Conservation (phyloP, 768 basidiomycete species). For the Pleurotus ostreatus region DNA sequence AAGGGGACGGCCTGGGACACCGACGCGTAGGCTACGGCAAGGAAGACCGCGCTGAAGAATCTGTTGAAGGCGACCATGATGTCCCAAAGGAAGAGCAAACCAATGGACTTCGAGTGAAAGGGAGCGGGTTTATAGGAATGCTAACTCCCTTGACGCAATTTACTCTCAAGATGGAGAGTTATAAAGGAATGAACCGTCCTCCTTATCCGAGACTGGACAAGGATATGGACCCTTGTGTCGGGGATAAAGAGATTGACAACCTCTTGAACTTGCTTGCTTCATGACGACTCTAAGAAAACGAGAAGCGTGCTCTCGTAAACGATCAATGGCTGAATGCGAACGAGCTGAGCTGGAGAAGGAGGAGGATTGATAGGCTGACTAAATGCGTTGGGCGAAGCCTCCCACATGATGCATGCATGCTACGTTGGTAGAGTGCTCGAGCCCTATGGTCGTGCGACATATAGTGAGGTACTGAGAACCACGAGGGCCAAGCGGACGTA, state of each 20-base stretch:
- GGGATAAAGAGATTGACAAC: neutral
- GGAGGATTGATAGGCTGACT: too few relatives aligned
- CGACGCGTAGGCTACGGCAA: slow-evolving; percentile 25
- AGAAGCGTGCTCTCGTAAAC: too few relatives aligned
- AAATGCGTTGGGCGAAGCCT: too few relatives aligned
- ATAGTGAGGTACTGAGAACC: too few relatives aligned
- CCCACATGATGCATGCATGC: too few relatives aligned
- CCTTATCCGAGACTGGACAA: neutral
- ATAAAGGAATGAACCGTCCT: neutral
- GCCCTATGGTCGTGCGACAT: too few relatives aligned
- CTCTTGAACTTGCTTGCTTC: neutral
- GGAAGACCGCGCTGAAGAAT: slow-evolving; percentile 23
- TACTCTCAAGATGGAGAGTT: neutral
- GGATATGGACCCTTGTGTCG: neutral
- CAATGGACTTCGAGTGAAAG: neutral
- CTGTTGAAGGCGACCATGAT: slow-evolving; percentile 15
- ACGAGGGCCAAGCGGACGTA: too few relatives aligned
- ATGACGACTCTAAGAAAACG: neutral
- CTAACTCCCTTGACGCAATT: neutral
- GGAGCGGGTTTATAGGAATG: neutral
- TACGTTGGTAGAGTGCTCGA: too few relatives aligned
- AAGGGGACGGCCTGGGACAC: slow-evolving; percentile 21
- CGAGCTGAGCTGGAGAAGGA: too few relatives aligned
- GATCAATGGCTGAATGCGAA: too few relatives aligned
- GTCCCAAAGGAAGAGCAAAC: neutral